phyloP scores from a whole-genome alignment of 148 eudicot species.

The Vaccinium myrtillus region DNA sequence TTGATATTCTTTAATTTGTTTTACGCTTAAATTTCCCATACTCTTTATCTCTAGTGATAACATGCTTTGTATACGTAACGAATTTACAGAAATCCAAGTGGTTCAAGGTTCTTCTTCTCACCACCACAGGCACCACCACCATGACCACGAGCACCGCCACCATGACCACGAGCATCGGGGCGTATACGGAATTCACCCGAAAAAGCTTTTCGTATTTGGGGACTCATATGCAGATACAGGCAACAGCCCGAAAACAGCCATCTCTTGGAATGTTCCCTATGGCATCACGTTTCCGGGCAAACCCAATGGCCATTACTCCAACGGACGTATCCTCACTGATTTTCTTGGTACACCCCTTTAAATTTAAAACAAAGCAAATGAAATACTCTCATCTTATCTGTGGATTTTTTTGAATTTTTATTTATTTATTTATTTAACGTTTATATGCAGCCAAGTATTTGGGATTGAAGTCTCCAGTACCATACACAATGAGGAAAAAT shows the following conservation, averaged over 20 bases:
- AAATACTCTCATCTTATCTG: too few species aligned
- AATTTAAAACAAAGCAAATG: too few species aligned
- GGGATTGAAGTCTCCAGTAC: constrained; percentile 51
- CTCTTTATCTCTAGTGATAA: background rate
- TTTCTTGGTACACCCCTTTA: constrained; percentile 44
- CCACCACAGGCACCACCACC: background rate
- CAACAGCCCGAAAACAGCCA: constrained; percentile 25
- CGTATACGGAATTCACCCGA: background rate
- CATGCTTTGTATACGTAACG: background rate
- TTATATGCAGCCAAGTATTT: constrained; percentile 45
- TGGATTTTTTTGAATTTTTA: background rate
- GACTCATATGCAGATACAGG: constrained; percentile 91
- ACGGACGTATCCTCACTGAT: constrained; percentile 78
- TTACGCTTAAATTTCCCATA: background rate
- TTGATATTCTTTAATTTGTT: too few species aligned
- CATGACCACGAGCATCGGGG: background rate
- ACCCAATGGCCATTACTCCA: constrained; percentile 74
- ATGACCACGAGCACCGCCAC: background rate
- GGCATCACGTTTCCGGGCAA: constrained; percentile 74
- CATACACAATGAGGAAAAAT: constrained; percentile 37
- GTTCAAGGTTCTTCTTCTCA: background rate
- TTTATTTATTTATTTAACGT: background rate
- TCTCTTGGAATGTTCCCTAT: constrained; percentile 66
- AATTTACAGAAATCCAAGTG: background rate
- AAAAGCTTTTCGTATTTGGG: constrained; percentile 75